Percentiles rank a stretch among this genome's conserved stretches.
Conservation (phyloP, 1,139 yeast genomes). For the Fermentozyma sake region DNA sequence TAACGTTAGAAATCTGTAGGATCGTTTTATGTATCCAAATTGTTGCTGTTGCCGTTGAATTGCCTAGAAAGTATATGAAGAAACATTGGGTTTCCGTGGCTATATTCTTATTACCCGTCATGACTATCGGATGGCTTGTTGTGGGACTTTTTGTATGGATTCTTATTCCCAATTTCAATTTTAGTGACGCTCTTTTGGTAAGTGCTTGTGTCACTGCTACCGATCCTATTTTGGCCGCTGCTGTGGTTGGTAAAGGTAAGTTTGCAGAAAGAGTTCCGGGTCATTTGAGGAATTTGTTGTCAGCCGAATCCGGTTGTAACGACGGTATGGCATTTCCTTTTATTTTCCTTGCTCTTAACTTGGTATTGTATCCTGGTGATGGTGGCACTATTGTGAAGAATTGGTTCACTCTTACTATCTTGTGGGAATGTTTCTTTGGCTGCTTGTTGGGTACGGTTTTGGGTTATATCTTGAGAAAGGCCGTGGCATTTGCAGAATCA, state of each 20-base stretch:
- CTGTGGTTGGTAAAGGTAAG: conserved; percentile 96
- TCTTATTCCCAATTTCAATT: conserved; percentile 76
- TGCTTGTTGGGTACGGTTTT: conserved; percentile 69
- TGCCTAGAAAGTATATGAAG: conserved; percentile 89
- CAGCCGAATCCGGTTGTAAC: conserved; percentile 96
- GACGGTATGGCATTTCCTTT: conserved; percentile 99
- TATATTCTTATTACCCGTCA: conserved; percentile 78
- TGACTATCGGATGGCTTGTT: conserved; percentile 91
- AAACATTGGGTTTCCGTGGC: conserved; percentile 86
- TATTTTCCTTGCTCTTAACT: conserved; percentile 67
- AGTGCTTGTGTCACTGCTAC: conserved; percentile 97
- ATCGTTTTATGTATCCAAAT: conserved; percentile 88
- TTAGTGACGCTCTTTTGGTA: conserved; percentile 72
- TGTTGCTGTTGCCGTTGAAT: conserved; percentile 95
- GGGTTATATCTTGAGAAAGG: conserved; percentile 72
- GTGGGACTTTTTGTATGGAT: conserved; percentile 85
- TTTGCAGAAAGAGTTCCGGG: conserved; percentile 98
- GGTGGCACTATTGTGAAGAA: conserved; percentile 71
- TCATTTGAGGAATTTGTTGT: conserved; percentile 79
- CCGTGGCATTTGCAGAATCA: conserved; percentile 75
- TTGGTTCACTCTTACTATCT: conserved; percentile 75
- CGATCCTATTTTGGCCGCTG: conserved; percentile 96
- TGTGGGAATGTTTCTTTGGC: conserved; percentile 89
- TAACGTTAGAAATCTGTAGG: conserved; percentile 85
- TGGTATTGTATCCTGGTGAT: conserved; percentile 64